phyloP scores from a whole-genome alignment of 768 basidiomycete genomes.

The Lepiota subincarnata region DNA sequence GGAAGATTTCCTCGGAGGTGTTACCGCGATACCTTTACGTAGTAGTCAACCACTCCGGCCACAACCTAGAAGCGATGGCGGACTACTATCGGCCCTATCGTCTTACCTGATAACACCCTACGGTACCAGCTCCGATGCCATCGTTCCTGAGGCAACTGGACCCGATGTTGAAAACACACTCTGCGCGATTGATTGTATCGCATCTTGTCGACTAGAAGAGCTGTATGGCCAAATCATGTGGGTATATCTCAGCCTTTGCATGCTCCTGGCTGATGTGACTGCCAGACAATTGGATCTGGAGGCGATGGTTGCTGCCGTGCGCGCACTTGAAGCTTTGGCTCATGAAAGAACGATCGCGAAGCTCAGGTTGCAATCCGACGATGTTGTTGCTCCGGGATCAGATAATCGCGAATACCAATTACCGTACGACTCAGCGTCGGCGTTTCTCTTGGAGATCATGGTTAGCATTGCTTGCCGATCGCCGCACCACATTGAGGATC shows the following conservation, averaged over 20 bases:
- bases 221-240: constrained; percentile 92
- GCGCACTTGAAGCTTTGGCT: constrained; percentile 84
- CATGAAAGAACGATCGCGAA: constrained; percentile 85
- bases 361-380: constrained; percentile 67
- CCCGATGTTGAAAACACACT: constrained; percentile 91
- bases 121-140: constrained; percentile 62
- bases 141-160: constrained; percentile 86
- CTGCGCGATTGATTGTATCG: constrained; percentile 92
- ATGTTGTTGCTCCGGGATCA: constrained; percentile 34
- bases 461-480: constrained; percentile 81
- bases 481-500: constrained; percentile 75
- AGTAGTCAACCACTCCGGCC: constrained; percentile 63
- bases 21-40: constrained; percentile 86
- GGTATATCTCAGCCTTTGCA: constrained; percentile 25
- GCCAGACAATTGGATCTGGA: constrained; percentile 73
- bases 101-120: constrained; percentile 98
- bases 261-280: constrained; percentile 1
- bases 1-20: constrained; percentile 97
- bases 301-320: constrained; percentile 78
- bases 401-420: constrained; percentile 51
- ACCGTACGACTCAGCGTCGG: constrained; percentile 92
- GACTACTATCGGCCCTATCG: constrained; percentile 87
- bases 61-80: constrained; percentile 74
- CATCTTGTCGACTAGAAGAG: constrained; percentile 90
- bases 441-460: constrained; percentile 94